Conservation (phyloP, 768 basidiomycete genomes). For the Leccinum rimulosum region DNA sequence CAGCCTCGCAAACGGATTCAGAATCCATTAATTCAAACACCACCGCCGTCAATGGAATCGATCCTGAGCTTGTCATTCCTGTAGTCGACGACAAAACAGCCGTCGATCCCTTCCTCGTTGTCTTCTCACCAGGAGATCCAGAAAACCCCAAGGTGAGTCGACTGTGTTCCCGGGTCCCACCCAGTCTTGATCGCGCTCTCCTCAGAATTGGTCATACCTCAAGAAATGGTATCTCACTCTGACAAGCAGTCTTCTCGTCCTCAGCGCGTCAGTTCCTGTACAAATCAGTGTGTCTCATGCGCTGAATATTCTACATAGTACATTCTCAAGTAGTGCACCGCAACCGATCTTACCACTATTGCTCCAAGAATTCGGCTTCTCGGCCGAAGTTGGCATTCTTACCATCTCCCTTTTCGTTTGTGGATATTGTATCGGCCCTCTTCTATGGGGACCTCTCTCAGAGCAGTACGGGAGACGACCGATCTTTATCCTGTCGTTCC, state of each 20-base stretch:
- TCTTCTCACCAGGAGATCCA: constrained; percentile 37
- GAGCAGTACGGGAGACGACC: constrained; percentile 58
- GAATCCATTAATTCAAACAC: constrained; percentile 12
- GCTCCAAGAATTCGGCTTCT: constrained; percentile 46
- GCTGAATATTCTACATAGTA: constrained; percentile 35
- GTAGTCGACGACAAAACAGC: constrained; percentile 10
- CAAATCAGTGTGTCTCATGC: neutral
- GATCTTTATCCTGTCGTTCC: constrained; percentile 54
- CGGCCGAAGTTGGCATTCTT: constrained; percentile 49
- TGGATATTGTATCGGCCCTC: constrained; percentile 66
- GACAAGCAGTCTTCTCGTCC: constrained; percentile 46
- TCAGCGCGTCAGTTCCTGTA: constrained; percentile 47
- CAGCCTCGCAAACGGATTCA: constrained; percentile 9
- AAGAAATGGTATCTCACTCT: constrained; percentile 54
- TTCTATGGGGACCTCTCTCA: constrained; percentile 57
- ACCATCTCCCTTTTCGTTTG: constrained; percentile 62
- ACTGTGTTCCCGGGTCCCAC: neutral
- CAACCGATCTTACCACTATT: constrained; percentile 46
- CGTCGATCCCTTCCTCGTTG: constrained; percentile 32
- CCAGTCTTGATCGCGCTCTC: constrained; percentile 1
- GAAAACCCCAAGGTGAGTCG: constrained; percentile 45
- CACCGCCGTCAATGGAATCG: constrained; percentile 14
- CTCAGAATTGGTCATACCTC: constrained; percentile 48
- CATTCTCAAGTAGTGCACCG: constrained; percentile 62
- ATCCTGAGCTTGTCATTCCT: constrained; percentile 13